A percentile compares a stretch with the other conserved stretches of the same genome.
Evolutionary conservation across 169 alveolate species (phyloP).

Genomic region (Cystoisospora suis): DNA sequence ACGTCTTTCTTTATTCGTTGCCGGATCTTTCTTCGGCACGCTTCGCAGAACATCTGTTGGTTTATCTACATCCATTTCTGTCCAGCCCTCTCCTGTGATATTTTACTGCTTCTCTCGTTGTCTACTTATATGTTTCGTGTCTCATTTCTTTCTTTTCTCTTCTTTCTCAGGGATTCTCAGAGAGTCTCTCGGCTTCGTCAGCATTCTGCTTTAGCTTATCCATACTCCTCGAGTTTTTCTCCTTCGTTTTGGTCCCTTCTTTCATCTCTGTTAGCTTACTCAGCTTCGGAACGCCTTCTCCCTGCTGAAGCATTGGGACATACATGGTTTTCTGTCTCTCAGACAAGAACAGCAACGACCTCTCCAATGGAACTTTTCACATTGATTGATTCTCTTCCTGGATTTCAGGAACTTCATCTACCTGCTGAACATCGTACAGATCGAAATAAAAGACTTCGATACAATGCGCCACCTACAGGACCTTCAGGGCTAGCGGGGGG

Average conservation of each 20-base stretch:
- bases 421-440: conserved; percentile 26
- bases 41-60: too few relatives aligned
- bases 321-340: conserved; percentile 22
- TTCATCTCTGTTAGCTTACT: conserved; percentile 33
- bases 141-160: not conserved
- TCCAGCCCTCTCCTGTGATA: too few relatives aligned
- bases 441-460: conserved; percentile 37
- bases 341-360: not conserved
- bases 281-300: conserved; percentile 42
- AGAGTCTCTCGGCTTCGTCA: not conserved
- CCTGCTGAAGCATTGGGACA: conserved; percentile 58
- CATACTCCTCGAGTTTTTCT: not conserved
- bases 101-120: not conserved
- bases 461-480: conserved; percentile 33
- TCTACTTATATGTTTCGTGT: not conserved
- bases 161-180: not conserved
- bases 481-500: too few relatives aligned
- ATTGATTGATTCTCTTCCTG: conserved; percentile 37
- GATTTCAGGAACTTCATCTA: conserved; percentile 15
- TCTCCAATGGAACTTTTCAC: conserved; percentile 9
- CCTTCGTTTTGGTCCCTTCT: conserved; percentile 42
- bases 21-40: too few relatives aligned
- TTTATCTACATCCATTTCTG: too few relatives aligned
- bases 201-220: not conserved
- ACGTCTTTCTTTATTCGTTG: too few relatives aligned